Evolutionary conservation across 1,284 basidiomycete genomes (phyloP).

Genomic region (Microbotryum silenes-acaulis): DNA sequence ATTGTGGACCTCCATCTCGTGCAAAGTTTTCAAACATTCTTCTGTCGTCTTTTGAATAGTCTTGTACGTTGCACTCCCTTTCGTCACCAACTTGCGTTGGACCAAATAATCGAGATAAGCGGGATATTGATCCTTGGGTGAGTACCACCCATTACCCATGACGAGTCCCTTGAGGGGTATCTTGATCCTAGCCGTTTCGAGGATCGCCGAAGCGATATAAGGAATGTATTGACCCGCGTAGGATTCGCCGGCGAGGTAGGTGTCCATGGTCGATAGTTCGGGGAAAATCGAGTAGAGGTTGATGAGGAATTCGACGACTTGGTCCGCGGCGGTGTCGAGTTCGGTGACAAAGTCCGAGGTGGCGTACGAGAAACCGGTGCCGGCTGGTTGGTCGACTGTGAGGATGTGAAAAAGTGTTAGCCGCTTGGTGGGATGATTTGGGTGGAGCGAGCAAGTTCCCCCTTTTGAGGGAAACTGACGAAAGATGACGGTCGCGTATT

Average conservation of each 20-base stretch:
- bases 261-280: conserved; percentile 73
- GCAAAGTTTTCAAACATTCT: conserved; percentile 50
- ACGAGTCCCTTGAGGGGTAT: conserved; percentile 64
- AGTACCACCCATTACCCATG: conserved; percentile 98
- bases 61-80: conserved; percentile 61
- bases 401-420: not conserved
- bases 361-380: conserved; percentile 86
- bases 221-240: conserved; percentile 99
- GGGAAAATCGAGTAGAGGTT: conserved; percentile 90
- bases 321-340: conserved; percentile 62
- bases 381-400: conserved; percentile 90
- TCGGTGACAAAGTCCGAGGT: conserved; percentile 79
- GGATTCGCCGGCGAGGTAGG: conserved; percentile 85
- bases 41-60: conserved; percentile 55
- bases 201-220: conserved; percentile 61
- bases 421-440: not conserved
- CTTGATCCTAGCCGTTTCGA: conserved; percentile 30
- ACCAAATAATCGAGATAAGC: conserved; percentile 54
- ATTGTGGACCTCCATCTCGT: conserved; percentile 46
- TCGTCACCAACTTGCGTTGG: conserved; percentile 65
- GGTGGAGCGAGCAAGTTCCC: not conserved
- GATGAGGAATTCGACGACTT: conserved; percentile 72
- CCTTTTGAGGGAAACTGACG: conserved; percentile 47
- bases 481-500: conserved; percentile 91
- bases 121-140: conserved; percentile 78